phyloP scores from a whole-genome alignment of 148 eudicot species.

The Mesembryanthemum crystallinum region DNA sequence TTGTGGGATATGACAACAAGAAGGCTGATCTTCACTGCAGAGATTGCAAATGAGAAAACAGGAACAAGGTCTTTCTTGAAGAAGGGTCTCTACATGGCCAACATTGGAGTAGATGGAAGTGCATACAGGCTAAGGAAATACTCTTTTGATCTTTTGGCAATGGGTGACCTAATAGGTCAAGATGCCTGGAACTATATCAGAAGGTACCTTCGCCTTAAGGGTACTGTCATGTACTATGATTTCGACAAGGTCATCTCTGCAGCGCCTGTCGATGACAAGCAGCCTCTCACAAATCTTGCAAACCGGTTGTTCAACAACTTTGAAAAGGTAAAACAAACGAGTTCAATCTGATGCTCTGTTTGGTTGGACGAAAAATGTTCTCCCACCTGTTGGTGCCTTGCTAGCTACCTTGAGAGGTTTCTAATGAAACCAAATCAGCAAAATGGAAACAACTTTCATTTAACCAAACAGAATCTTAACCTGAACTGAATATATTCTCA shows the following conservation, averaged over 20 bases:
- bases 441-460: background rate
- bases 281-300: slow-evolving; percentile 65
- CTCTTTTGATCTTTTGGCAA: slow-evolving; percentile 81
- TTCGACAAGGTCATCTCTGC: slow-evolving; percentile 78
- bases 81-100: slow-evolving; percentile 59
- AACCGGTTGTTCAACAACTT: slow-evolving; percentile 68
- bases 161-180: slow-evolving; percentile 66
- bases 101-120: slow-evolving; percentile 60
- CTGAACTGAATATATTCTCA: background rate
- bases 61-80: slow-evolving; percentile 78
- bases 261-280: slow-evolving; percentile 53
- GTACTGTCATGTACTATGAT: slow-evolving; percentile 78
- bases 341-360: background rate
- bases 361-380: too few species aligned
- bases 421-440: too few species aligned
- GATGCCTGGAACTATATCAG: slow-evolving; percentile 71
- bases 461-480: background rate
- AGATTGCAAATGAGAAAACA: slow-evolving; percentile 70
- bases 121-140: slow-evolving; percentile 50
- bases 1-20: background rate
- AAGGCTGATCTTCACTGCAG: slow-evolving; percentile 29
- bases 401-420: too few species aligned
- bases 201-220: slow-evolving; percentile 59
- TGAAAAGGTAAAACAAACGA: slow-evolving; percentile 50
- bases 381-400: too few species aligned